phyloP scores from a whole-genome alignment of 495 filamentous ascomycete genomes.

The Usnea hakonensis region DNA sequence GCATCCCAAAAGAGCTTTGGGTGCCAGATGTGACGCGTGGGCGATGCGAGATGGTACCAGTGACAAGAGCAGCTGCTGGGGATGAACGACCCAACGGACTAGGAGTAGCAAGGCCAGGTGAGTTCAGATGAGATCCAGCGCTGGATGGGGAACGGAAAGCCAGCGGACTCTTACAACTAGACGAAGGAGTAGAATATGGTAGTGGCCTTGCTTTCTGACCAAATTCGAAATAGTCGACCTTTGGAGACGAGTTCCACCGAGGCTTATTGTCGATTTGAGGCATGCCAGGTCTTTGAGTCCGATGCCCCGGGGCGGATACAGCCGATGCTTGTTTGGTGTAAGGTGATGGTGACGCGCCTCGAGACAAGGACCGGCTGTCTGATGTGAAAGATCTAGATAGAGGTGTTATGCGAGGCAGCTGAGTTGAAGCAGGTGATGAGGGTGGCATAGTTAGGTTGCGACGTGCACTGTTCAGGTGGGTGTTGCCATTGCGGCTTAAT shows the following conservation, averaged over 20 bases:
- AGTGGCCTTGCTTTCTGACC: conserved; percentile 65
- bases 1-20: conserved; percentile 23
- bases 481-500: conserved; percentile 41
- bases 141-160: conserved; percentile 34
- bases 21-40: conserved; percentile 36
- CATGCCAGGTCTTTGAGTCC: conserved; percentile 36
- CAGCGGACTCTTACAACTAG: conserved; percentile 47
- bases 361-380: conserved; percentile 20
- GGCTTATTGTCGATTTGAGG: conserved; percentile 54
- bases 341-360: conserved; percentile 37
- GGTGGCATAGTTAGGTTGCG: conserved; percentile 31
- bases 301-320: conserved; percentile 51
- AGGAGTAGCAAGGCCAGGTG: conserved; percentile 28
- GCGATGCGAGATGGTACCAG: conserved; percentile 35
- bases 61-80: conserved; percentile 30
- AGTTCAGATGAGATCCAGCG: conserved; percentile 27
- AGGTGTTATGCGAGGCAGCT: conserved; percentile 33
- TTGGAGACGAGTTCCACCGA: conserved; percentile 71
- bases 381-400: conserved; percentile 26
- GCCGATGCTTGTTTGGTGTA: conserved; percentile 42
- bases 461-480: conserved; percentile 34
- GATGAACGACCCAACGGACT: conserved; percentile 38
- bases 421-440: conserved; percentile 35
- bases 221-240: conserved; percentile 57
- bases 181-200: conserved; percentile 52